Evolutionary conservation across 108 stramenopile genomes (phyloP), one percentile per base, ranked within the genome.

Genomic region (Stephanodiscus triporus): DNA sequence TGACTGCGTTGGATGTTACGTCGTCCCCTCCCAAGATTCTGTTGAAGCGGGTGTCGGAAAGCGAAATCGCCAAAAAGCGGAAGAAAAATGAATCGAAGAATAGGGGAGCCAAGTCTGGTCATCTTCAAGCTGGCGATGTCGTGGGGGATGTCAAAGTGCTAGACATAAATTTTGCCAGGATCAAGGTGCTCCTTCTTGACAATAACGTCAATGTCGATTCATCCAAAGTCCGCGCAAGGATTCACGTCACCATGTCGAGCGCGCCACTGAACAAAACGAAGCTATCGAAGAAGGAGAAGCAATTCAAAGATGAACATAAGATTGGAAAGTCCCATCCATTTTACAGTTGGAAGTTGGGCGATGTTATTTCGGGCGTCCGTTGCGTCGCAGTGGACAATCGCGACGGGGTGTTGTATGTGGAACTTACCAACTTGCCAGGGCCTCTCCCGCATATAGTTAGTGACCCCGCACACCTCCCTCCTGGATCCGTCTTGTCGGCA

Each of bases 261-360:
- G 50, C 83, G 36, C 17, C 76, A 37, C 34, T 54, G 2, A 66
- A 55, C 9, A 76, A 47, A 9, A 66, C 49, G 62, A 72, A 78
- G 49, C 57, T 69, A 36, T 76, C 72, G 10, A 85, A 85, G 72
- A 85, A 75, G 55, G 69, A 84, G 24, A 86, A 60, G 51, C 50
- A 54, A 47, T 22, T 49, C 11, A 80, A 73, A 57, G 78, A 73
- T 29, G 78, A 73, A 0, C 58, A 79, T 34, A 75, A 85, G 50
- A 88, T 93, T 34, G 63, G 83, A 29, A 80, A 80, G 30, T 43
- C 55, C 54, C 95, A 96, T 63, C 92, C 92, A 40, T 96, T 96
- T 72, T 84, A 84, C 78, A 83, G 75, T 16, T 78, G 87, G 82
- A 86, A 81, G 54, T 48, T 56, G 4, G 90, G 88, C 13, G 61